Conservation (phyloP, 495 filamentous ascomycete genomes). For the Penicillium riverlandense region DNA sequence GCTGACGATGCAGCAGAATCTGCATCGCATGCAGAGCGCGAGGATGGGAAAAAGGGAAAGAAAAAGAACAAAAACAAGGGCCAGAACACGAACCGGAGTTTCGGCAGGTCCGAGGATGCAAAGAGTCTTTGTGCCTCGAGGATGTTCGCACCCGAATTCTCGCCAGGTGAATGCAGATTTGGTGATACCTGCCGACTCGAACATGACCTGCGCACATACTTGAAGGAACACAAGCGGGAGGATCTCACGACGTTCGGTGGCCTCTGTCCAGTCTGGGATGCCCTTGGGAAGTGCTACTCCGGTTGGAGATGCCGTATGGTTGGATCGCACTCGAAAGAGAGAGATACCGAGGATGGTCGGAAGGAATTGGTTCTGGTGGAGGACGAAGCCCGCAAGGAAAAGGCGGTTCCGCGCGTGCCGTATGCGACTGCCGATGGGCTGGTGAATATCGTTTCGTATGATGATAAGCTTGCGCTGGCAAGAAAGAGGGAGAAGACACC, state of each 20-base stretch:
- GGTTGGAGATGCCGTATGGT: slow-evolving; percentile 95
- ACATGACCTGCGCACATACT: slow-evolving; percentile 78
- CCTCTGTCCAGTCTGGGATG: slow-evolving; percentile 73
- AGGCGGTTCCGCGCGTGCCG: slow-evolving; percentile 23
- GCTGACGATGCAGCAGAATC: slow-evolving; percentile 67
- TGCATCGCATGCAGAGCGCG: slow-evolving; percentile 36
- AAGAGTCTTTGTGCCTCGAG: slow-evolving; percentile 70
- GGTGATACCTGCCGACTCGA: slow-evolving; percentile 70
- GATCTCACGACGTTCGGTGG: slow-evolving; percentile 70
- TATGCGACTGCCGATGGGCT: slow-evolving; percentile 51
- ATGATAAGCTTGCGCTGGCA: slow-evolving; percentile 61
- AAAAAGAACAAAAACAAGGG: slow-evolving; percentile 61
- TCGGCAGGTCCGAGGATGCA: slow-evolving; percentile 71
- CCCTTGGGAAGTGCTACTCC: slow-evolving; percentile 62
- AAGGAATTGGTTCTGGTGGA: slow-evolving; percentile 71
- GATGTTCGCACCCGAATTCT: slow-evolving; percentile 63
- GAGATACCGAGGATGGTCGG: slow-evolving; percentile 64
- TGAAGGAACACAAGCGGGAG: slow-evolving; percentile 71
- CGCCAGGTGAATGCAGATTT: slow-evolving; percentile 61
- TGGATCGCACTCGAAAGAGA: slow-evolving; percentile 69
- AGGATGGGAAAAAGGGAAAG: slow-evolving; percentile 26
- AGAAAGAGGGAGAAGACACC: slow-evolving; percentile 58
- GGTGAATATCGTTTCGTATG: slow-evolving; percentile 61
- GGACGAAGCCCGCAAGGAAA: slow-evolving; percentile 42
- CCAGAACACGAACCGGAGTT: slow-evolving; percentile 82